Conservation (phyloP, 1,139 yeast genomes). For the Taphrina betulina region DNA sequence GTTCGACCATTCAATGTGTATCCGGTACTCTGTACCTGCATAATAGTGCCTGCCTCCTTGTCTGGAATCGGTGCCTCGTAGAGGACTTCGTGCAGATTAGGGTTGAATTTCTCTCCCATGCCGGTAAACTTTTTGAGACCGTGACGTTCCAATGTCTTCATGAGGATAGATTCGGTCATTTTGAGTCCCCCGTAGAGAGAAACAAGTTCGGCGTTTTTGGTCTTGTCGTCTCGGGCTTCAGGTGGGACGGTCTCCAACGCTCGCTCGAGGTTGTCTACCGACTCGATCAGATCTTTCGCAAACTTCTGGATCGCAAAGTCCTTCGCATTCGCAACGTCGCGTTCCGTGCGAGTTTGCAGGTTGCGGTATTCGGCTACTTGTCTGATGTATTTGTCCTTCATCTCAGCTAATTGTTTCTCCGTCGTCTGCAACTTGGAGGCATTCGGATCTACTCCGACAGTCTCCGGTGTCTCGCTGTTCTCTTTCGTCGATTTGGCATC, state of each 20-base stretch:
- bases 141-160: slow-evolving; percentile 75
- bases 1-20: slow-evolving; percentile 83
- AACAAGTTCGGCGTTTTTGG: slow-evolving; percentile 50
- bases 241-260: slow-evolving; percentile 73
- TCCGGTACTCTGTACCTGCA: slow-evolving; percentile 91
- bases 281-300: slow-evolving; percentile 85
- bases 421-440: slow-evolving; percentile 10
- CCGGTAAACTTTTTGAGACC: slow-evolving; percentile 84
- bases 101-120: slow-evolving; percentile 80
- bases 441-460: slow-evolving; percentile 3
- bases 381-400: slow-evolving; percentile 71
- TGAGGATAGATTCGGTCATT: slow-evolving; percentile 86
- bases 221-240: slow-evolving; percentile 48
- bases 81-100: slow-evolving; percentile 89
- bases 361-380: slow-evolving; percentile 91
- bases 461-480: slow-evolving; percentile 23
- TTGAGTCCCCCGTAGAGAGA: slow-evolving; percentile 84
- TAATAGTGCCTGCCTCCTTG: slow-evolving; percentile 88
- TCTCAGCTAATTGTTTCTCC: slow-evolving; percentile 20
- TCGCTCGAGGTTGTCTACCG: slow-evolving; percentile 86
- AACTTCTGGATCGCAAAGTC: slow-evolving; percentile 92
- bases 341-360: slow-evolving; percentile 84
- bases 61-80: slow-evolving; percentile 86
- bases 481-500: slow-evolving; percentile 5
- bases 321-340: slow-evolving; percentile 80